phyloP scores from a whole-genome alignment of 148 eudicot genomes.

The Rhododendron henanense region DNA sequence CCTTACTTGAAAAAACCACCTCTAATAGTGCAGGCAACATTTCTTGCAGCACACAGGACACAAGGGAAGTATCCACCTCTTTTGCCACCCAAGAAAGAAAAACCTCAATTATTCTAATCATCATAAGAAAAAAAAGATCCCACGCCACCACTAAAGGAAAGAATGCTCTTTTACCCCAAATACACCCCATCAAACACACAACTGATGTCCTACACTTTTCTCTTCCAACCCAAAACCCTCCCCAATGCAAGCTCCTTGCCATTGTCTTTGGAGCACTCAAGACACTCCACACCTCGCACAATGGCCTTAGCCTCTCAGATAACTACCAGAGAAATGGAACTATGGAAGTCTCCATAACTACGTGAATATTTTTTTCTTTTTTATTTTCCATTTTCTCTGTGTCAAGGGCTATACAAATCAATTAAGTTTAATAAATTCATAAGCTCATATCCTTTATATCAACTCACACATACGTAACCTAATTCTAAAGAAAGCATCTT shows the following conservation, averaged over 20 bases:
- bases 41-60: slow-evolving; percentile 92
- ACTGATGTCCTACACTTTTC: background rate
- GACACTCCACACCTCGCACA: background rate
- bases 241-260: background rate
- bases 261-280: background rate
- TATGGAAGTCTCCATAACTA: background rate
- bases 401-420: background rate
- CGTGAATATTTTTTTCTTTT: background rate
- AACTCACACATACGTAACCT: background rate
- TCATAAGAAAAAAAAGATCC: background rate
- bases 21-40: slow-evolving; percentile 96
- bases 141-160: background rate
- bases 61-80: background rate
- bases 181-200: background rate
- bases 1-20: slow-evolving; percentile 99
- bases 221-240: background rate
- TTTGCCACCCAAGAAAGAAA: background rate
- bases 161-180: background rate
- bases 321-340: background rate
- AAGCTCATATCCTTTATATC: background rate
- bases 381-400: background rate
- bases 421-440: background rate
- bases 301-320: background rate
- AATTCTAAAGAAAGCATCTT: background rate
- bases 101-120: background rate